Conservation (phyloP, 768 basidiomycete genomes). For the Leccinellum rugosiceps region DNA sequence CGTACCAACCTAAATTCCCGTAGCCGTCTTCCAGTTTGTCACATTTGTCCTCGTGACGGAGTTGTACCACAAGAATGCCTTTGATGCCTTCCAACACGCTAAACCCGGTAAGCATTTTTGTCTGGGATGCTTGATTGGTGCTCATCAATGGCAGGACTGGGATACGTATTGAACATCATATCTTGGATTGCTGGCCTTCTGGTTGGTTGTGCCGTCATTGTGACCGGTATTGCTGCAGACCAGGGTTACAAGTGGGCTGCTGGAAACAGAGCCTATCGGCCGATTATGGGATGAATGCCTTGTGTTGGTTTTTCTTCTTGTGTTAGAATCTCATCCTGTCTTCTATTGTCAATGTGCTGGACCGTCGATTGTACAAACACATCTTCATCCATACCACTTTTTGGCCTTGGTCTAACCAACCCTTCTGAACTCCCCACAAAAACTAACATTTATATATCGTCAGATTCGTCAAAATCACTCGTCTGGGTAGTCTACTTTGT, state of each 20-base stretch:
- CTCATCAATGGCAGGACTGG: slow-evolving; percentile 44
- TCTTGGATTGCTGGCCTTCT: slow-evolving; percentile 61
- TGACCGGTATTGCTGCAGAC: slow-evolving; percentile 56
- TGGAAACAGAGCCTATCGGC: slow-evolving; percentile 63
- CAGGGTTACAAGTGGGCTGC: slow-evolving; percentile 66
- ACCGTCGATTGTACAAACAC: background rate
- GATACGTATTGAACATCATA: slow-evolving; percentile 55
- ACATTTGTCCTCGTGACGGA: slow-evolving; percentile 66
- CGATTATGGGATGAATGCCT: slow-evolving; percentile 23
- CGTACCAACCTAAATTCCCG: background rate
- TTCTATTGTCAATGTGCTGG: background rate
- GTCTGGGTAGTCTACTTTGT: slow-evolving; percentile 77
- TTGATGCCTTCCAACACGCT: slow-evolving; percentile 53
- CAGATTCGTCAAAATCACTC: slow-evolving; percentile 33
- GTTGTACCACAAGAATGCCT: slow-evolving; percentile 44
- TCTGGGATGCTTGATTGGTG: background rate
- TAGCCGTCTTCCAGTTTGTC: slow-evolving; percentile 58
- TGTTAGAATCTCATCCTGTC: background rate
- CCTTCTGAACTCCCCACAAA: background rate
- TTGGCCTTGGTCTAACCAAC: background rate
- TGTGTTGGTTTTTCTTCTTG: background rate
- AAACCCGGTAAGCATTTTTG: slow-evolving; percentile 47
- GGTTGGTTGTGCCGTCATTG: slow-evolving; percentile 50
- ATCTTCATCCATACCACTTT: slow-evolving; percentile 6
- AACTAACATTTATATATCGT: background rate